Percentiles rank a stretch among this genome's conserved stretches.
Conservation (phyloP, 495 filamentous ascomycete genomes). For the Tuber indicum region DNA sequence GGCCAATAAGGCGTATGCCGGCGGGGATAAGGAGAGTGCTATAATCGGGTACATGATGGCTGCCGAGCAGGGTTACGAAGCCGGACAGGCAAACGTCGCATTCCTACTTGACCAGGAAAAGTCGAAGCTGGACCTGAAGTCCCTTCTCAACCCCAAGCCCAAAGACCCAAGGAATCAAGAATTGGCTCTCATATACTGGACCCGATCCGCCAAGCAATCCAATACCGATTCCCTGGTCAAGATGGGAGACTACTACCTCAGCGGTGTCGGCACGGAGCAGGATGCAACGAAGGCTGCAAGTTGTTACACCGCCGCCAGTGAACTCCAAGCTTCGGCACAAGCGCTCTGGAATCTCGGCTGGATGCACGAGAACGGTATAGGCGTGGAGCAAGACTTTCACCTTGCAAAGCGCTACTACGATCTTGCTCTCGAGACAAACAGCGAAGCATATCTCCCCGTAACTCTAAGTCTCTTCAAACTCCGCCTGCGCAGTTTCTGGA, state of each 20-base stretch:
- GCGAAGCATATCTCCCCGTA: conserved; percentile 91
- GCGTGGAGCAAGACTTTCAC: conserved; percentile 91
- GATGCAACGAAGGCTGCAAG: conserved; percentile 84
- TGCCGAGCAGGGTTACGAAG: conserved; percentile 93
- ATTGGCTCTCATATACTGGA: conserved; percentile 91
- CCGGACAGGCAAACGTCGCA: conserved; percentile 88
- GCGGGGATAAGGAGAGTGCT: conserved; percentile 78
- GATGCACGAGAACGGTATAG: conserved; percentile 98
- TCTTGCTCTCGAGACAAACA: conserved; percentile 78
- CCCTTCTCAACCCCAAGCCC: conserved; percentile 37
- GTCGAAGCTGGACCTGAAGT: conserved; percentile 52
- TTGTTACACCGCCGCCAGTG: conserved; percentile 87
- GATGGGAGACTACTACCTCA: conserved; percentile 95
- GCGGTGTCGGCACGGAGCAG: conserved; percentile 63
- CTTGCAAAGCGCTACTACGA: conserved; percentile 96
- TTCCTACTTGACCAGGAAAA: conserved; percentile 79
- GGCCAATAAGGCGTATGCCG: conserved; percentile 75
- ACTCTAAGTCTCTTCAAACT: conserved; percentile 82
- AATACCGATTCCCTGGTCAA: conserved; percentile 94
- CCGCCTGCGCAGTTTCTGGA: conserved; percentile 80
- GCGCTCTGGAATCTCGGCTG: conserved; percentile 96
- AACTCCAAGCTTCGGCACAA: conserved; percentile 84
- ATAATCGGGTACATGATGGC: conserved; percentile 82
- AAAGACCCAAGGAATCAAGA: conserved; percentile 27
- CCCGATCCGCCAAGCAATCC: conserved; percentile 82